Base-by-base conservation (phyloP, 768 basidiomycete species). In the Mycena capillaripes region DNA sequence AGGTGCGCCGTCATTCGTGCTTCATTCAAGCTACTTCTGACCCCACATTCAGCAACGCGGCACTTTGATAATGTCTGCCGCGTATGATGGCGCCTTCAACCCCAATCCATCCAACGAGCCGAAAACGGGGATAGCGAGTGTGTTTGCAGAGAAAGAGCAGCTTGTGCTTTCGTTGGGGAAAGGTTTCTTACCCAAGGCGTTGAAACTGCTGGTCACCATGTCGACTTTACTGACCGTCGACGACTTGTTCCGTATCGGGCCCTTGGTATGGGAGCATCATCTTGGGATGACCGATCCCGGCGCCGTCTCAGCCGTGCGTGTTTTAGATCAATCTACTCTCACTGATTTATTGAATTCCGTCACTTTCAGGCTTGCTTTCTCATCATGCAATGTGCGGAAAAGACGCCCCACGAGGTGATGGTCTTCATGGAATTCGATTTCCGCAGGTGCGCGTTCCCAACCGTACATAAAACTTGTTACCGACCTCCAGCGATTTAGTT, bases 331-430 rank as follows among this genome's bases (percentile, higher is more conserved):
- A 30, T 65, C 7, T 9, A 17, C 29, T n/a, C 16, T 23, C 53
- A 58, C 10, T 10, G 56, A 27, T 12, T 48, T 59, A 17, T 30
- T 60, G 36, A 57, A 21, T 63, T 30, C 32, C 50, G 10, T 67
- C 60, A 61, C 17, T 69, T 70, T 30, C 68, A 91, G 90, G 85
- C 89, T 5, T 90, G 88, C 74, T 94, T 91, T 77, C 81, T 95
- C 27, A 69, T 90, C 29, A 93, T 93, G 91, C 91, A 93, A 79
- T 92, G 89, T 73, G 92, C 91, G 0, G 93, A 94, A 78, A 92
- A 89, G 80, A 82, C 81, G 0, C 84, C 90, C 0, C 66, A 82
- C 38, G 86, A 89, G n/a, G 81, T 91, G 42, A 71, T 86, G 11
- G 82, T 84, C 3, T 75, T 86, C 27, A 87, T 94, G 25, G 86